Percentiles rank a stretch among this genome's conserved stretches.
These are phyloP conservation scores for Paramecium bursaria DNA, from an alignment of 73 alveolate species.

Conservation along the genomic window DNA sequence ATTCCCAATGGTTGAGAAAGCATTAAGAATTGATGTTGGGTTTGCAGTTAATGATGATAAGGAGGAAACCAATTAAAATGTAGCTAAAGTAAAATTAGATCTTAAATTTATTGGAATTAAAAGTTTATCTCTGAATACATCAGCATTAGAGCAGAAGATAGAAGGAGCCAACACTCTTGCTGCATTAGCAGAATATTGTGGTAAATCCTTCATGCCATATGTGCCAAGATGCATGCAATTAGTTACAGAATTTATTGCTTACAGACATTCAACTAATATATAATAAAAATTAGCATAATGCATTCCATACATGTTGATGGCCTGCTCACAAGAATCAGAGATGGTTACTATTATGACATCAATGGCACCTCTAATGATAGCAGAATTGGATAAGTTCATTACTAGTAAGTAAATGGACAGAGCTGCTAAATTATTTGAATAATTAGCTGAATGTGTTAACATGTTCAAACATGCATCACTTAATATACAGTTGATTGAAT, in stretches of 20 bases:
- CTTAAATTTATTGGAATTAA: constrained; percentile 62
- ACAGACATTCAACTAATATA: constrained; percentile 58
- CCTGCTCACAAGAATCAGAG: constrained; percentile 27
- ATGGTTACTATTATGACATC: constrained; percentile 25
- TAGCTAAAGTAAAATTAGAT: constrained; percentile 66
- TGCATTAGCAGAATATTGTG: constrained; percentile 57
- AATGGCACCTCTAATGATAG: constrained; percentile 20
- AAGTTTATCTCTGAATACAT: constrained; percentile 45
- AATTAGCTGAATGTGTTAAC: constrained; percentile 16
- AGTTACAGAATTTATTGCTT: constrained; percentile 39
- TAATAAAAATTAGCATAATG: constrained; percentile 44
- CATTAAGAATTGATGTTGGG: constrained; percentile 64
- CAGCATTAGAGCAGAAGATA: constrained; percentile 67
- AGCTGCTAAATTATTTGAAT: constrained; percentile 43
- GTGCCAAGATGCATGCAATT: constrained; percentile 3
- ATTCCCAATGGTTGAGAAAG: constrained; percentile 47
- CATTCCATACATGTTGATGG: background rate
- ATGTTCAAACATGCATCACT: background rate
- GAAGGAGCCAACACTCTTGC: constrained; percentile 69
- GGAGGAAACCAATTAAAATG: constrained; percentile 46
- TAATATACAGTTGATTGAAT: background rate
- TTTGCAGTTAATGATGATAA: constrained; percentile 43
- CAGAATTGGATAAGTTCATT: constrained; percentile 23
- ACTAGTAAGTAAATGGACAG: background rate
- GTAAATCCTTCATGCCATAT: constrained; percentile 63